Conservation (phyloP, 2,329 filamentous ascomycete species). For the Alternaria viburni region DNA sequence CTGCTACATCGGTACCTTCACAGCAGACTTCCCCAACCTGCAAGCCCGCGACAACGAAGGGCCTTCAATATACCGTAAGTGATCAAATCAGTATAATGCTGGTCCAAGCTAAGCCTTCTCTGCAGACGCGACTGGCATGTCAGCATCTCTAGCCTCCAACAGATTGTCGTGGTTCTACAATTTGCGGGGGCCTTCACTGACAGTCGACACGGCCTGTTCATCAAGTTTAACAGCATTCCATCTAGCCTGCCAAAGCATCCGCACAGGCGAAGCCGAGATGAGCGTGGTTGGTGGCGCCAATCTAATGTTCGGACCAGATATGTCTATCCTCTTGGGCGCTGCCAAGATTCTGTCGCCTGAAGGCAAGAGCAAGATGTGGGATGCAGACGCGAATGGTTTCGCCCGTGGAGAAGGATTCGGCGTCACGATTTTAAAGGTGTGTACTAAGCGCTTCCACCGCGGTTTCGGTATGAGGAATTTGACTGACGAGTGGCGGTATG, state of each 20-base stretch:
- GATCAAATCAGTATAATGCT: not conserved
- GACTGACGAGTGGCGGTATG: not conserved
- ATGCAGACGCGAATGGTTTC: conserved; percentile 36
- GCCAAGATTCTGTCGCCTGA: conserved; percentile 15
- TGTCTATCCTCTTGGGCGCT: conserved; percentile 8
- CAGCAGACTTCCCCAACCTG: conserved; percentile 16
- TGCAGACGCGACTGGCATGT: conserved; percentile 7
- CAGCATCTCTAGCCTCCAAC: conserved; percentile 17
- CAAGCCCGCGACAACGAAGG: conserved; percentile 8
- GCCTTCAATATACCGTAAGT: conserved; percentile 7
- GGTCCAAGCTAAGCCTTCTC: not conserved
- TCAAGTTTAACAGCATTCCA: conserved; percentile 21
- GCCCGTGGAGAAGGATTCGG: conserved; percentile 38
- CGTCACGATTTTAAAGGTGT: conserved; percentile 33
- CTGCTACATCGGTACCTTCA: conserved; percentile 23
- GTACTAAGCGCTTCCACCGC: not conserved
- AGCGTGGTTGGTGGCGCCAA: conserved; percentile 50
- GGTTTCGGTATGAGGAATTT: not conserved
- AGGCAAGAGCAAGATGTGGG: conserved; percentile 39
- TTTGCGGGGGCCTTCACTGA: conserved; percentile 25
- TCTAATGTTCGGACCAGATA: conserved; percentile 36
- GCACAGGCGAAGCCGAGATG: conserved; percentile 27
- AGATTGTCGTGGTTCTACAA: conserved; percentile 13
- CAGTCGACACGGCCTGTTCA: conserved; percentile 33
- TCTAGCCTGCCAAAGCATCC: conserved; percentile 28